A percentile compares a stretch with the other conserved stretches of the same genome.
Conservation (phyloP, 371 early-diverging fungal species). For the Zopfochytrium polystomum region DNA sequence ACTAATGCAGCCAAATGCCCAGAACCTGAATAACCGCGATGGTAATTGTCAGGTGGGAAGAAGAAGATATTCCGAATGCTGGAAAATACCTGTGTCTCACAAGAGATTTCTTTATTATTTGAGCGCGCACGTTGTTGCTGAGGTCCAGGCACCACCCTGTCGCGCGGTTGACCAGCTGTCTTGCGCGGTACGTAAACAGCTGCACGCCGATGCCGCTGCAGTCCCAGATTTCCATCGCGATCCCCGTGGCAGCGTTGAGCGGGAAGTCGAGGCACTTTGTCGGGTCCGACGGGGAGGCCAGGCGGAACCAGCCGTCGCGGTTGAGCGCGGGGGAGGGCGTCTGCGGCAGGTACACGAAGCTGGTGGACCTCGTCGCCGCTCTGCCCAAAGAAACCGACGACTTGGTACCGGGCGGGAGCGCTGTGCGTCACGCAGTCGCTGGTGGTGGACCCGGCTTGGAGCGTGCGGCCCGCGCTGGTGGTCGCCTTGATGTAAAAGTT, state of each 20-base stretch:
- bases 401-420: neutral
- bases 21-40: no score
- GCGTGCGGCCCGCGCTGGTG: neutral
- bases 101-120: no score
- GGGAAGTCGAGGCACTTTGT: neutral
- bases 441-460: neutral
- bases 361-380: neutral
- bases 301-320: neutral
- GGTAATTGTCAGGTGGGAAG: no score
- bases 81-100: no score
- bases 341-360: neutral
- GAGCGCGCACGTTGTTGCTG: neutral
- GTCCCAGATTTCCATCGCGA: neutral
- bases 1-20: no score
- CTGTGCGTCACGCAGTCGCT: neutral
- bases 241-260: neutral
- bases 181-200: neutral
- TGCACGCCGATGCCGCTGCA: neutral
- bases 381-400: neutral
- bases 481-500: neutral
- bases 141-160: neutral
- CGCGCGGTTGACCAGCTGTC: neutral
- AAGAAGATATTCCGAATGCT: no score
- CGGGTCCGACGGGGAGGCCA: neutral
- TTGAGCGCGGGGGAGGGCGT: neutral